Conservation (phyloP, 2,329 filamentous ascomycete genomes). For the Apiospora koreana region DNA sequence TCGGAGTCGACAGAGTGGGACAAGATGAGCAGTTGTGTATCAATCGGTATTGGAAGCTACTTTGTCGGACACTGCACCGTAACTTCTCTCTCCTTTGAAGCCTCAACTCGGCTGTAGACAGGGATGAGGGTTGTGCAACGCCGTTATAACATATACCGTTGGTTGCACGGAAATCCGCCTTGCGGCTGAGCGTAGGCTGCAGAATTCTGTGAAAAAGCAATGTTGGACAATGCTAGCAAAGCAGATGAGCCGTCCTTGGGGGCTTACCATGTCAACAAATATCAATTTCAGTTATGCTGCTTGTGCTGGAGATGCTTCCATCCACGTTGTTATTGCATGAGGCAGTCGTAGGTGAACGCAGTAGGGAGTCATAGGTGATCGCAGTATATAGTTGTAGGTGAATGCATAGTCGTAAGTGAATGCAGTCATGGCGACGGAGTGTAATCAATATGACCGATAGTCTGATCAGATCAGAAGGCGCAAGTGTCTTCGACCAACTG, state of each 20-base stretch:
- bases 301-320: not conserved
- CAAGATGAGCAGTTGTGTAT: not conserved
- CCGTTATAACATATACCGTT: not conserved
- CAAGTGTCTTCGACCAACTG: not conserved
- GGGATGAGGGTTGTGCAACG: not conserved
- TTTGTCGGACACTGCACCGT: not conserved
- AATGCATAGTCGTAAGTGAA: too few species aligned
- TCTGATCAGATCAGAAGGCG: not conserved
- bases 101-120: not conserved
- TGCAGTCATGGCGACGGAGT: not conserved
- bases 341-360: not conserved
- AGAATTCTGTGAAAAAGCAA: not conserved
- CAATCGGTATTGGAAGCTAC: not conserved
- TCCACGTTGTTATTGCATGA: not conserved
- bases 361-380: too few species aligned
- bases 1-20: not conserved
- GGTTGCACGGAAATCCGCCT: not conserved
- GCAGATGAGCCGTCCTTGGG: not conserved
- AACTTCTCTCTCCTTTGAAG: too few species aligned
- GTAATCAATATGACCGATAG: not conserved
- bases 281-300: not conserved
- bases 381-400: too few species aligned
- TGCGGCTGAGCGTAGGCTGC: not conserved
- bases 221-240: not conserved
- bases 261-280: too few species aligned